Percentiles rank a stretch among this genome's conserved stretches.
Conservation (phyloP, 768 basidiomycete species). For the Podaxis mareebaensis region DNA sequence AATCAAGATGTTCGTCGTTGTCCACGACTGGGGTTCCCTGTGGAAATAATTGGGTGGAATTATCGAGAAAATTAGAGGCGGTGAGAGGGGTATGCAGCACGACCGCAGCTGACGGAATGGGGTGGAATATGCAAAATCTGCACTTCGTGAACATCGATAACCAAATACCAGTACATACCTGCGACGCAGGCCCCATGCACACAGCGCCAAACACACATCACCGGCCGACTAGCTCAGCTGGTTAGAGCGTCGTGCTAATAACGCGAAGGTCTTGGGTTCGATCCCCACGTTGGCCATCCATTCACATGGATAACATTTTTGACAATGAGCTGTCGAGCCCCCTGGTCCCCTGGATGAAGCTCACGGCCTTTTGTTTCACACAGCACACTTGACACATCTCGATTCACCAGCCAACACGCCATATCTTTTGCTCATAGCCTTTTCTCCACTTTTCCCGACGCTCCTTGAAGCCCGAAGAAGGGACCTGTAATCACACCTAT, state of each 20-base stretch:
- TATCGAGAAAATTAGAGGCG: neutral
- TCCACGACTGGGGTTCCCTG: neutral
- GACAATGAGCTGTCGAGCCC: neutral
- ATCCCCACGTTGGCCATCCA: conserved; percentile 21
- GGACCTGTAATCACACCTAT: no score
- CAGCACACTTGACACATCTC: no score
- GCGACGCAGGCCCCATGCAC: neutral
- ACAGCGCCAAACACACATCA: neutral
- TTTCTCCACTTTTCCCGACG: no score
- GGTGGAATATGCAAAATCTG: neutral
- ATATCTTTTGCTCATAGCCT: no score
- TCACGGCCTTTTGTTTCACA: neutral
- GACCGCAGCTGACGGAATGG: neutral
- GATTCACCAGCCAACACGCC: no score
- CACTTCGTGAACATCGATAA: neutral
- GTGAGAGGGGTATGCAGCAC: neutral
- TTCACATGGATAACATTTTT: neutral
- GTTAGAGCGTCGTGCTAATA: conserved; percentile 86
- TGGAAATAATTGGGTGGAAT: neutral
- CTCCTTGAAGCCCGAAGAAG: no score
- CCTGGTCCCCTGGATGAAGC: neutral
- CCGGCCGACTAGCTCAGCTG: conserved; percentile 80
- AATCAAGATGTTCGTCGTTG: neutral
- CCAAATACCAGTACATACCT: neutral
- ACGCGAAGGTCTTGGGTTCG: conserved; percentile 63